These are phyloP conservation scores for Scenedesmus sp. DNA, from an alignment of 163 green algal species.

Conservation along the genomic window DNA sequence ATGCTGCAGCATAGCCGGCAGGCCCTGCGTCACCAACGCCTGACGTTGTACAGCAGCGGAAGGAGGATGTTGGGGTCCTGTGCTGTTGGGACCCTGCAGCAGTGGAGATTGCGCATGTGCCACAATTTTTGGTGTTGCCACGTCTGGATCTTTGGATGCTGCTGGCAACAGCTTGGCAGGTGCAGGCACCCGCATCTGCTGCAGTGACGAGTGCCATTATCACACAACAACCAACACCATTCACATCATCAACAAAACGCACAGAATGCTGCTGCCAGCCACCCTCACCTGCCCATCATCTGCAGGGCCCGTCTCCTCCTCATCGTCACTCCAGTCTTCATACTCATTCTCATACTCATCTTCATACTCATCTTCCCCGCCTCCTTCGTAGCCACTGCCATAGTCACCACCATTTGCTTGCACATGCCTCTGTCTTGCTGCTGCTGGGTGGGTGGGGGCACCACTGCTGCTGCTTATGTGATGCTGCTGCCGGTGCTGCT, in stretches of 20 bases:
- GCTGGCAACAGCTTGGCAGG: not conserved
- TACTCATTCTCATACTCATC: not conserved
- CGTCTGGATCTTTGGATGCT: too few species aligned
- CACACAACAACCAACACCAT: too few species aligned
- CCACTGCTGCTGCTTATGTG: not conserved
- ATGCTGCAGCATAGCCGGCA: conserved; percentile 12
- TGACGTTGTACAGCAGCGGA: not conserved
- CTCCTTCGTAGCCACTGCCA: not conserved
- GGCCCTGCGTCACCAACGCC: not conserved
- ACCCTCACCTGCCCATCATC: not conserved
- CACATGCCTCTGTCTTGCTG: not conserved
- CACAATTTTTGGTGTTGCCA: too few species aligned
- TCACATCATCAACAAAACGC: not conserved
- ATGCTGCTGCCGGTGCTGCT: not conserved
- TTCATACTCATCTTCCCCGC: not conserved
- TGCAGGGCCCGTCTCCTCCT: not conserved
- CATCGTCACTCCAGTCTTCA: not conserved
- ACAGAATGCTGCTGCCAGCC: not conserved
- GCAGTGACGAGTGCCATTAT: too few species aligned
- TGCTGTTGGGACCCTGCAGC: not conserved
- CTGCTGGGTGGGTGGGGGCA: not conserved
- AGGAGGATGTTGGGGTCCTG: not conserved
- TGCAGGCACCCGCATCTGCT: too few species aligned
- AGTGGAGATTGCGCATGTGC: not conserved
- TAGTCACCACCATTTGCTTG: not conserved